These are phyloP conservation scores for Plantago coronopus DNA, from an alignment of 305 asterid species.

Conservation along the genomic window DNA sequence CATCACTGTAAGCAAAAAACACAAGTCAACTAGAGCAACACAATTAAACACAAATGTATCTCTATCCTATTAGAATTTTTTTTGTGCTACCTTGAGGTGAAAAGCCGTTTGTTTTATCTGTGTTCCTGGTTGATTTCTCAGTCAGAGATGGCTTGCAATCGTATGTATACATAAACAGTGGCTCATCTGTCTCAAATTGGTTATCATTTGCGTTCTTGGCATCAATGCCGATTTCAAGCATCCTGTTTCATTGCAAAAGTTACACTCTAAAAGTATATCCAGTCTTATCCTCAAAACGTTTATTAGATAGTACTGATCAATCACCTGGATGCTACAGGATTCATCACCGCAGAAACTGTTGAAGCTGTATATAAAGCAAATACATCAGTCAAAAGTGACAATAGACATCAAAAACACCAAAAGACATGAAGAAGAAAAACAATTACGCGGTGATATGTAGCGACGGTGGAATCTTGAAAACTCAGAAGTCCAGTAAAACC, in stretches of 20 bases:
- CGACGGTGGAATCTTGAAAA: conserved; percentile 43
- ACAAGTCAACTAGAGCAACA: neutral
- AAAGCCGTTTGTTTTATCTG: conserved; percentile 18
- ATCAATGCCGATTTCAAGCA: conserved; percentile 15
- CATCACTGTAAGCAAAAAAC: conserved; percentile 22
- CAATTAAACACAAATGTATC: neutral
- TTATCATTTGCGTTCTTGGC: conserved; percentile 8
- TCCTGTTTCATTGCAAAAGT: conserved; percentile 7
- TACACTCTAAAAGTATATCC: neutral
- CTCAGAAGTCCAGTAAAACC: conserved; percentile 33
- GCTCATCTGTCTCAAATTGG: conserved; percentile 42
- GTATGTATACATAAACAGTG: conserved; percentile 40
- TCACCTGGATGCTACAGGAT: conserved; percentile 13
- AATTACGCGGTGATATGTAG: conserved; percentile 44
- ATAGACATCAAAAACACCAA: neutral
- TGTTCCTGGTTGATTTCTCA: conserved; percentile 18
- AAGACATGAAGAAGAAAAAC: neutral
- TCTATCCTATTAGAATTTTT: neutral
- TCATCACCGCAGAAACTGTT: conserved; percentile 14
- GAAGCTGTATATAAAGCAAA: conserved; percentile 17
- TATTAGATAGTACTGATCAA: neutral
- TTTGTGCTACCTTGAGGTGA: conserved; percentile 30
- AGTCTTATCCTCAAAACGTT: neutral
- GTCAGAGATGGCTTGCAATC: conserved; percentile 28
- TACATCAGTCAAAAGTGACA: neutral